phyloP scores from a whole-genome alignment of 768 basidiomycete species.

The Serendipita indica region DNA sequence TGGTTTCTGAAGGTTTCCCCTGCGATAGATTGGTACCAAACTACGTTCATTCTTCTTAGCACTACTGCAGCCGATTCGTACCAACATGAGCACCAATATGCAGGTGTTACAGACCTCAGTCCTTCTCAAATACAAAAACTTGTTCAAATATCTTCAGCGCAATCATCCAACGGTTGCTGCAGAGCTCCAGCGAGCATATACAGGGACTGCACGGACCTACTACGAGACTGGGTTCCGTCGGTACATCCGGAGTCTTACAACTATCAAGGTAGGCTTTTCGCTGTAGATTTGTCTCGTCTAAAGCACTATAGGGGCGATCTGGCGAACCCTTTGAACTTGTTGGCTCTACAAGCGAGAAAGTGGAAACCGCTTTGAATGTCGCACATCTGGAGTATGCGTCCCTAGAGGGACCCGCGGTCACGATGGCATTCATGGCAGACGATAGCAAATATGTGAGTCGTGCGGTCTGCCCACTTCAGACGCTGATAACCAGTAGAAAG shows the following conservation, averaged over 20 bases:
- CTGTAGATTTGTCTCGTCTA: background rate
- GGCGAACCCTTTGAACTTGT: conserved; percentile 58
- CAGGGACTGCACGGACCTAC: conserved; percentile 69
- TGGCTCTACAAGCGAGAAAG: conserved; percentile 29
- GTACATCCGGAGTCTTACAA: conserved; percentile 68
- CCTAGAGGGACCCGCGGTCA: conserved; percentile 66
- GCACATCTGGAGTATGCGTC: conserved; percentile 51
- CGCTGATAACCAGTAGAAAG: conserved; percentile 39
- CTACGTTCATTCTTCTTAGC: conserved; percentile 74
- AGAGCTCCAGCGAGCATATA: conserved; percentile 80
- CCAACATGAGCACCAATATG: conserved; percentile 79
- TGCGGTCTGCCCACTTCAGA: background rate
- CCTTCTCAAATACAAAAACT: conserved; percentile 63
- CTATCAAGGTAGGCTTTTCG: conserved; percentile 44
- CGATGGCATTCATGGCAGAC: conserved; percentile 78
- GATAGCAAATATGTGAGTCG: conserved; percentile 69
- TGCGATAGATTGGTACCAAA: conserved; percentile 67
- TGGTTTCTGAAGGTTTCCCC: conserved; percentile 2
- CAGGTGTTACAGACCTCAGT: conserved; percentile 82
- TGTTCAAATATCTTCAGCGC: conserved; percentile 75
- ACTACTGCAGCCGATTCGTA: conserved; percentile 67
- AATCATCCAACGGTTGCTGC: conserved; percentile 68
- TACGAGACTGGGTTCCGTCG: conserved; percentile 92
- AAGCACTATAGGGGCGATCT: conserved; percentile 38
- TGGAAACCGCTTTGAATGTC: conserved; percentile 27